Evolutionary conservation across 202 grass and related monocot genomes (phyloP).

Genomic region (Panicum hallii): DNA sequence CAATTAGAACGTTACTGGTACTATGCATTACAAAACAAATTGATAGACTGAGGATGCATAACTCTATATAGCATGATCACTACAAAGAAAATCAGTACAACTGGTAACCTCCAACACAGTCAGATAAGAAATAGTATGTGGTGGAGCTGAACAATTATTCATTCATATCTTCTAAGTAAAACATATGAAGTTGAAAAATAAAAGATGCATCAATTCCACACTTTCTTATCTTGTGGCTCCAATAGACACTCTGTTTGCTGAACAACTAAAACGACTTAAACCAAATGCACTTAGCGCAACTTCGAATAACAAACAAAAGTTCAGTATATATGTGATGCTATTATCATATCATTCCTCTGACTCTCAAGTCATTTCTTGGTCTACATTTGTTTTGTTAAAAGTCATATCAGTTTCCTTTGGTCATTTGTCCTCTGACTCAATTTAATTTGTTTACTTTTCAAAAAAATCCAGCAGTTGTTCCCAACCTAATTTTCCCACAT

Average conservation of each 20-base stretch:
- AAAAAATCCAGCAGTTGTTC: neutral
- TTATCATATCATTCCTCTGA: conserved; percentile 3
- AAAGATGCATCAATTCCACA: neutral
- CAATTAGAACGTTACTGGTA: conserved; percentile 32
- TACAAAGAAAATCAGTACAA: neutral
- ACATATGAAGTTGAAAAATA: neutral
- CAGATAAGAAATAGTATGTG: neutral
- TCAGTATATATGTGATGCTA: neutral
- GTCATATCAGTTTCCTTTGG: conserved; percentile 3
- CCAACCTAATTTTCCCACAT: neutral
- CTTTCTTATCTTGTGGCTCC: neutral
- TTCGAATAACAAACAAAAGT: neutral
- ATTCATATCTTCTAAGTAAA: neutral
- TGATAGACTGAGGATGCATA: conserved; percentile 9
- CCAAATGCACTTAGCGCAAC: neutral
- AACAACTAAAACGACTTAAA: neutral
- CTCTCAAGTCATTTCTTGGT: neutral
- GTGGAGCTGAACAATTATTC: neutral
- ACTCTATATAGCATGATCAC: neutral
- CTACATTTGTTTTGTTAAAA: neutral
- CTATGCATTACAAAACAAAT: neutral
- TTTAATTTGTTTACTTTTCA: neutral
- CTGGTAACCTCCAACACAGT: neutral
- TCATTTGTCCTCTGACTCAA: neutral
- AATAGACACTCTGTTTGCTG: neutral